phyloP scores from a whole-genome alignment of 805 yeast species.

The Wickerhamiella hasegawae region DNA sequence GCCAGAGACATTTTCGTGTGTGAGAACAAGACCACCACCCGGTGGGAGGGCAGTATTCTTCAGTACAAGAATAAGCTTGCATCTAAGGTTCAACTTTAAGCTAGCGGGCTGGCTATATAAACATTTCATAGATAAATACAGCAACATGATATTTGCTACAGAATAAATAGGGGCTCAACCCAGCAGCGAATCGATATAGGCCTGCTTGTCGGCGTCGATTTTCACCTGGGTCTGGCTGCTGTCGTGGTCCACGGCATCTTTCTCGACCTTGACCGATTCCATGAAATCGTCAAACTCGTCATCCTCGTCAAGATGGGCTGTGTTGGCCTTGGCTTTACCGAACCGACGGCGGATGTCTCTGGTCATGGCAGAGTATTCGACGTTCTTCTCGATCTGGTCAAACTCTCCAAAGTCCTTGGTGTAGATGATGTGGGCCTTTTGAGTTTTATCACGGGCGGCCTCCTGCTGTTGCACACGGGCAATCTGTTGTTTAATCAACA shows the following conservation, averaged over 20 bases:
- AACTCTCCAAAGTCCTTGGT: neutral
- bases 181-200: slow-evolving; percentile 6
- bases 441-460: neutral
- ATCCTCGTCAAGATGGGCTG: slow-evolving; percentile 8
- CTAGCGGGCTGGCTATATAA: too few species aligned
- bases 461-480: slow-evolving; percentile 1
- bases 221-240: neutral
- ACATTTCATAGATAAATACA: neutral
- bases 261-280: slow-evolving; percentile 6
- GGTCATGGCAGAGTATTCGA: slow-evolving; percentile 2
- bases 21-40: slow-evolving; percentile 86
- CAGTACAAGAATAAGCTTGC: slow-evolving; percentile 93
- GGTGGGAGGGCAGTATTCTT: slow-evolving; percentile 88
- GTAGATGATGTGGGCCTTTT: neutral
- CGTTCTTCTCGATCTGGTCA: slow-evolving; percentile 1
- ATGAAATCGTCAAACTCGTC: slow-evolving; percentile 15
- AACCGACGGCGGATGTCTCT: slow-evolving; percentile 4
- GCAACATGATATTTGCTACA: too few species aligned
- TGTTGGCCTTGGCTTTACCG: neutral
- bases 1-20: slow-evolving; percentile 96
- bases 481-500: slow-evolving; percentile 4
- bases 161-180: too few species aligned
- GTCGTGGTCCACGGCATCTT: neutral
- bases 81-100: slow-evolving; percentile 37
- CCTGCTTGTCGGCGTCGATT: slow-evolving; percentile 6